Base-by-base conservation (phyloP, 192 early-diverging fungal genomes). In the Coemansia sp. region DNA sequence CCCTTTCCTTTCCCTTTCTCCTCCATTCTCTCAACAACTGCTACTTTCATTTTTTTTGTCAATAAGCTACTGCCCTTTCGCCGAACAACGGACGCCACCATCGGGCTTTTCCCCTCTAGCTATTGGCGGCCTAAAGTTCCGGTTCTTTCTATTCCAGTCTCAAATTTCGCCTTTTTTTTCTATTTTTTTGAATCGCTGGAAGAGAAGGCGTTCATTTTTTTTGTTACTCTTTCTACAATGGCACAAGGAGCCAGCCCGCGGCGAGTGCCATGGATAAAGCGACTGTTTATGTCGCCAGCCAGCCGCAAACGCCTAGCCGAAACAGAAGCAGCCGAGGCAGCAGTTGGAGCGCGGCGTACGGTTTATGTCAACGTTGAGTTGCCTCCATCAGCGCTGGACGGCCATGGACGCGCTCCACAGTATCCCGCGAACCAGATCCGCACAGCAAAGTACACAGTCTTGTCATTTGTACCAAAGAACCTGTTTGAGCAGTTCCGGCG, bases 401-500 rank as follows among this genome's bases (percentile, higher is more conserved):
- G 65, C 11, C 82, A 81, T 34, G 89, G 66, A 18, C 64, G 72
- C 6, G 69, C 68, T 20, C 64, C 65, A 11, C 62, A 55, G 55
- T 87, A 83, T 62, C 65, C 80, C 23, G 76, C 80, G 67, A 98
- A 98, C 83, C 87, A 90, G 68, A 86, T 98, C 26, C 79, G 85
- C 37, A 98, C 96, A 0, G 85, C 89, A 20, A 99, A 98, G 76
- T 99, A 99, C 84, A 93, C 93, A 6, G 70, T 91, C 5, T 52
- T 93, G 11, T 90, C 91, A 0, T 99, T 98, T 78, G 74, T 99
- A 14, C 96, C 96, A 18, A 96, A 95, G 73, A 97, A 97, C 65
- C 72, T 99, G 61, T 92, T 93, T 73, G 95, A 98, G 86, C 96
- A 99, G 84, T 99, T 99, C 76, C 90, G 93, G 8, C 87, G 88